Evolutionary conservation across 495 filamentous ascomycete species (phyloP).

Genomic region (Thermothielavioides terrestris): DNA sequence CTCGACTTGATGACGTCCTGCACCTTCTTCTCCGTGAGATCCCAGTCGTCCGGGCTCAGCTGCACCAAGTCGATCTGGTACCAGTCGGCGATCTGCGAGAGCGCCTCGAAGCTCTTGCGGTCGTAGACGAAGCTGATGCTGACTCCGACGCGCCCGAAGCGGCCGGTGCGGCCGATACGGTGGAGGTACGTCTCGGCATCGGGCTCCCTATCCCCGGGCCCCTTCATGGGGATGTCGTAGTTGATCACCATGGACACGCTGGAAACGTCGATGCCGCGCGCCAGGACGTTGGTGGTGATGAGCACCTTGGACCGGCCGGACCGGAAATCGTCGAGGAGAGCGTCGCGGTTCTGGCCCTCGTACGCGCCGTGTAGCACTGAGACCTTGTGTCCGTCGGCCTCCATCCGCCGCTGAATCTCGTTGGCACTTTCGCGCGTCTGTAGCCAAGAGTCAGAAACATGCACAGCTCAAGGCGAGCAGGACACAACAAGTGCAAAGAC

Average conservation of each 20-base stretch:
- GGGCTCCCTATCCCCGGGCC: slow-evolving; percentile 41
- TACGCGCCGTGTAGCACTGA: slow-evolving; percentile 78
- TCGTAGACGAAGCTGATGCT: slow-evolving; percentile 86
- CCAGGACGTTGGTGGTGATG: slow-evolving; percentile 95
- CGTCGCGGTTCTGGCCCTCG: slow-evolving; percentile 74
- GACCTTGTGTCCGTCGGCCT: slow-evolving; percentile 80
- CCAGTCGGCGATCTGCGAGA: slow-evolving; percentile 66
- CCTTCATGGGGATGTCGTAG: slow-evolving; percentile 68
- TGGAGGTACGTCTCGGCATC: slow-evolving; percentile 95
- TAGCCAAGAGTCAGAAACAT: slow-evolving; percentile 20
- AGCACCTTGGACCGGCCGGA: slow-evolving; percentile 85
- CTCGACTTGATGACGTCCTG: slow-evolving; percentile 77
- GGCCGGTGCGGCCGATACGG: slow-evolving; percentile 93
- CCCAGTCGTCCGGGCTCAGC: slow-evolving; percentile 63
- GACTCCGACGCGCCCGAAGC: slow-evolving; percentile 95
- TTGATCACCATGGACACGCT: slow-evolving; percentile 97
- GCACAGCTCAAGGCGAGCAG: neutral
- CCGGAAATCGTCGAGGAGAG: slow-evolving; percentile 81
- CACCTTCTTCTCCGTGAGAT: slow-evolving; percentile 69
- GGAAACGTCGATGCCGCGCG: slow-evolving; percentile 93
- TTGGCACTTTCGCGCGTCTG: slow-evolving; percentile 72
- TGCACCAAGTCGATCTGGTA: slow-evolving; percentile 49
- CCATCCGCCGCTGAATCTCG: slow-evolving; percentile 79
- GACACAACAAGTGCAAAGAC: slow-evolving; percentile 10
- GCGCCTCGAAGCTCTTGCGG: slow-evolving; percentile 61